Conservation (phyloP, 441 rosid genomes). For the Daphne laureola region DNA sequence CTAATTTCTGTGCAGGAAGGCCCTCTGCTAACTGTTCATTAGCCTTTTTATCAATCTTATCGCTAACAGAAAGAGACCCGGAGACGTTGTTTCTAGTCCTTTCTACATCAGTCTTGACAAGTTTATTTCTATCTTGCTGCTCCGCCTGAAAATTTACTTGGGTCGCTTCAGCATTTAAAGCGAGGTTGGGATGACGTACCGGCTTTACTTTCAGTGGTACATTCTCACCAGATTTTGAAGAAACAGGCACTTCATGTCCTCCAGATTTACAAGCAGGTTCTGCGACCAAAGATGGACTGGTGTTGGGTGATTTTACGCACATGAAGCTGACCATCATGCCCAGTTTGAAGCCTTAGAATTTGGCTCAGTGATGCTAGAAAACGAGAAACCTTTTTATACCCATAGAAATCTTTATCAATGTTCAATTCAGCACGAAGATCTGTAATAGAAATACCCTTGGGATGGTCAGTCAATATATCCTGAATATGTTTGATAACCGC, state of each 20-base stretch:
- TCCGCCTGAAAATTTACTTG: constrained; percentile 14
- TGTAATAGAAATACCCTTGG: constrained; percentile 43
- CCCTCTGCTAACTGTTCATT: constrained; percentile 12
- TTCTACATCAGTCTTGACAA: constrained; percentile 9
- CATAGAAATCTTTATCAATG: constrained; percentile 51
- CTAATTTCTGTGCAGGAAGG: constrained; percentile 6
- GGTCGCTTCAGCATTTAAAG: constrained; percentile 13
- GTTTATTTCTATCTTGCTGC: constrained; percentile 15
- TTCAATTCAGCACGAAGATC: constrained; percentile 49
- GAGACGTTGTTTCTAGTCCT: constrained; percentile 14
- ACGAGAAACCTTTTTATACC: constrained; percentile 46
- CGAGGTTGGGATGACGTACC: constrained; percentile 10
- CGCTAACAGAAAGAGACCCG: constrained; percentile 12
- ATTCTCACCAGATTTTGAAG: constrained; percentile 17
- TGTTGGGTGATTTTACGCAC: constrained; percentile 23
- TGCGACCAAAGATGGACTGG: constrained; percentile 7
- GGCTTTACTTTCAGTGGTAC: constrained; percentile 18
- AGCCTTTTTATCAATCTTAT: constrained; percentile 15
- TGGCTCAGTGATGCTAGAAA: constrained; percentile 63
- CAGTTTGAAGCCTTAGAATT: constrained; percentile 34
- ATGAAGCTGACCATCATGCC: constrained; percentile 32
- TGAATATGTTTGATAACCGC: constrained; percentile 41
- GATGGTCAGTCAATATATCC: constrained; percentile 36
- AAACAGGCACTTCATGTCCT: constrained; percentile 11
- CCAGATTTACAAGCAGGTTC: constrained; percentile 13